Conservation (phyloP, 139 green algal species). For the Edaphochlamys debaryana region DNA sequence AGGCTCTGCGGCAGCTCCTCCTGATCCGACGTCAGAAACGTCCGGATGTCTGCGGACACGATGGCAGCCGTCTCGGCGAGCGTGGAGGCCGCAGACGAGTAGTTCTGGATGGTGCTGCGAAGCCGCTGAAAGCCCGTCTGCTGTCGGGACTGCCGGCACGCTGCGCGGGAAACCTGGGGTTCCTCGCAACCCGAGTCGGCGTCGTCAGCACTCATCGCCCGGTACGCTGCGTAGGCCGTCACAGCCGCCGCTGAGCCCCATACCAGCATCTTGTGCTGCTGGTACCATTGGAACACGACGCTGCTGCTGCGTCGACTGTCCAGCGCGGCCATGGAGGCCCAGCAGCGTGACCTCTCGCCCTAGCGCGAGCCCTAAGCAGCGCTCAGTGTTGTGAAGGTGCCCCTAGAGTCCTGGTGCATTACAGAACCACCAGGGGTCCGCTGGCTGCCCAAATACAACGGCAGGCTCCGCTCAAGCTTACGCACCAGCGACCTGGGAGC, state of each 20-base stretch:
- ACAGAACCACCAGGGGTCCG: too few relatives aligned
- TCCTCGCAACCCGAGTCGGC: not conserved
- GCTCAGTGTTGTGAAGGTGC: too few relatives aligned
- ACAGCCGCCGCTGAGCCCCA: constrained; percentile 16
- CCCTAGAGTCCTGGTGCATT: too few relatives aligned
- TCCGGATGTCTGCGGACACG: constrained; percentile 40
- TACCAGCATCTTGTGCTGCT: constrained; percentile 13
- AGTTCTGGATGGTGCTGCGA: not conserved
- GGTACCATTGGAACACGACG: constrained; percentile 14
- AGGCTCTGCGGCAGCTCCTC: constrained; percentile 52
- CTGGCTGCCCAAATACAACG: too few relatives aligned
- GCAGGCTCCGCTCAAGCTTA: too few relatives aligned
- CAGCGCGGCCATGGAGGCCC: too few relatives aligned
- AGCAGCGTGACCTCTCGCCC: too few relatives aligned
- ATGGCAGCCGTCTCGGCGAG: constrained; percentile 19
- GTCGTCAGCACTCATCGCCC: not conserved
- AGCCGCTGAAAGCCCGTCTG: constrained; percentile 2
- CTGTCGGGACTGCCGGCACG: too few relatives aligned
- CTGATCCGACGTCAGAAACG: constrained; percentile 38
- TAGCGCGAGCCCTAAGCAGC: too few relatives aligned
- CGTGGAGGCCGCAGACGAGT: not conserved
- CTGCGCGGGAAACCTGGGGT: too few relatives aligned
- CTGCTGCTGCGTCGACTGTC: not conserved
- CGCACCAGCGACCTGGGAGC: too few relatives aligned
- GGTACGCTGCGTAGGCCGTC: constrained; percentile 5